Evolutionary conservation across 2,329 filamentous ascomycete species (phyloP).

Genomic region (Fusarium oxysporum): DNA sequence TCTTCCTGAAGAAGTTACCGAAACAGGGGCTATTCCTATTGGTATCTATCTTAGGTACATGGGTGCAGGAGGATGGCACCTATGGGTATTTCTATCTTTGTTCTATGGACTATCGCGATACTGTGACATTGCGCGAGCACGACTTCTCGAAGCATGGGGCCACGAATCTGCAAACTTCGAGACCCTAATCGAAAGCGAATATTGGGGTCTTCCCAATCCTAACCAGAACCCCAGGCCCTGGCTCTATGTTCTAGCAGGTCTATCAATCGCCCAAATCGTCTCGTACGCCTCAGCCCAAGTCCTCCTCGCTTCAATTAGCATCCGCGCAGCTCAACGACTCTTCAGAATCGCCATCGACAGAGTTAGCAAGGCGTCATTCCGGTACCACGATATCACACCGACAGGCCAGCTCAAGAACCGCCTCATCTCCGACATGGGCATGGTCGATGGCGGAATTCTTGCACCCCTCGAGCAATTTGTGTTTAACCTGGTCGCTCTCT

Average conservation of each 20-base stretch:
- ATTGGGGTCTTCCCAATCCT: constrained; percentile 68
- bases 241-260: constrained; percentile 75
- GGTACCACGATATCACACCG: constrained; percentile 91
- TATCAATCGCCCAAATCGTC: constrained; percentile 72
- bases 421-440: constrained; percentile 89
- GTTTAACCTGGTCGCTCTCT: constrained; percentile 77
- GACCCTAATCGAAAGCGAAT: constrained; percentile 1
- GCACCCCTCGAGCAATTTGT: constrained; percentile 77
- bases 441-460: constrained; percentile 88
- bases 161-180: constrained; percentile 61
- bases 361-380: constrained; percentile 84
- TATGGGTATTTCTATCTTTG: constrained; percentile 76
- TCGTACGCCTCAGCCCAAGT: constrained; percentile 71
- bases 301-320: constrained; percentile 81
- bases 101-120: constrained; percentile 73
- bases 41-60: constrained; percentile 88
- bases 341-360: constrained; percentile 78
- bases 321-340: constrained; percentile 79
- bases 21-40: constrained; percentile 77
- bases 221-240: constrained; percentile 76
- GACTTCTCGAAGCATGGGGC: constrained; percentile 90
- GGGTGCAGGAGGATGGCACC: constrained; percentile 79
- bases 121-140: constrained; percentile 74
- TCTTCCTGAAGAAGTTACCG: constrained; percentile 49
- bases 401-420: constrained; percentile 93